Conservation (phyloP, 1,284 basidiomycete species). For the Leccinum pachyderme region DNA sequence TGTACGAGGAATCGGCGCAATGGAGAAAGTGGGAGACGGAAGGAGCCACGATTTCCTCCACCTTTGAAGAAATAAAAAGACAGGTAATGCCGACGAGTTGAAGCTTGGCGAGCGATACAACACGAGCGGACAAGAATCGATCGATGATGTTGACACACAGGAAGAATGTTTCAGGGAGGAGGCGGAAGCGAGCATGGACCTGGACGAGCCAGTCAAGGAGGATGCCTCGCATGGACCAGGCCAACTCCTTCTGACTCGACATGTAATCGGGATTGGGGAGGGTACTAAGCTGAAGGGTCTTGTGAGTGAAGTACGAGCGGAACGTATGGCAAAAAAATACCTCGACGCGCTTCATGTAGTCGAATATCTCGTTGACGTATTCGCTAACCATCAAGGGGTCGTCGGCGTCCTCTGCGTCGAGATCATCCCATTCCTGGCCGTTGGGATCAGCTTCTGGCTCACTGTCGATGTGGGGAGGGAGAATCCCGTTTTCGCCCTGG, state of each 20-base stretch:
- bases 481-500: constrained; percentile 28
- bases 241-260: constrained; percentile 85
- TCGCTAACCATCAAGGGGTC: constrained; percentile 97
- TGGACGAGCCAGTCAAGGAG: constrained; percentile 98
- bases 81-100: background rate
- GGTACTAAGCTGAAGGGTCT: constrained; percentile 58
- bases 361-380: constrained; percentile 93
- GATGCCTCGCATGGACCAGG: constrained; percentile 93
- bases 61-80: constrained; percentile 74
- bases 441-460: constrained; percentile 60
- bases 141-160: constrained; percentile 95
- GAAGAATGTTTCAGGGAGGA: constrained; percentile 95
- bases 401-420: constrained; percentile 91
- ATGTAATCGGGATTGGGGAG: constrained; percentile 91
- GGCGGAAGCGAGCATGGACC: constrained; percentile 90
- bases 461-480: constrained; percentile 39
- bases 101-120: constrained; percentile 57
- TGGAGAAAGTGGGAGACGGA: constrained; percentile 85
- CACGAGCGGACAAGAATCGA: constrained; percentile 89
- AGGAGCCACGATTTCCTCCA: constrained; percentile 94
- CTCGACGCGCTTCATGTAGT: constrained; percentile 82
- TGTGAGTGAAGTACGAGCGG: constrained; percentile 1
- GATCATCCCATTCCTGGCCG: constrained; percentile 75
- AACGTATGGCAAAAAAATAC: constrained; percentile 35
- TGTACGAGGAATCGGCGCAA: constrained; percentile 74